Base-by-base conservation (phyloP, 805 yeast genomes). In the Metschnikowia lochheadii region DNA sequence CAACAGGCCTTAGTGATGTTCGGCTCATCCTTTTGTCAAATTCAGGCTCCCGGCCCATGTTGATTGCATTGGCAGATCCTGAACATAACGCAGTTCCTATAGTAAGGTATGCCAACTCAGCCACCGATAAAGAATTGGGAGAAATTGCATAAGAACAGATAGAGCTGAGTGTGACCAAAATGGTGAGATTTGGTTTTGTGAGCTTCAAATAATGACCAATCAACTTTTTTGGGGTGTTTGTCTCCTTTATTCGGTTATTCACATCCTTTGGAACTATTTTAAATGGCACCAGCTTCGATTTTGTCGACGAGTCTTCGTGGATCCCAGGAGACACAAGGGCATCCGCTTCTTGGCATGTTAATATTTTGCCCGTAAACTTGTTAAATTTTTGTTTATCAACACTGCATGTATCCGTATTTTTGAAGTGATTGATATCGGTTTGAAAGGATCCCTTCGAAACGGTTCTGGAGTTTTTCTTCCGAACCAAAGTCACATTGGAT, bases 1-100 rank as follows among this genome's bases (percentile, higher is more conserved):
- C 98, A 2, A 94, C 91, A 0, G 99, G 99, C 61, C 99, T 77
- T 5, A 84, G 79, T 8, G 86, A 81, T 0, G 99, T 94, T 63
- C 99, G 77, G 3, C 84, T 79, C 99, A 94, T 94, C 63, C 80
- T 78, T 43, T 80, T 77, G 63, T 94, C 99, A 63, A 83, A 94
- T 18, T 81, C 86, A 1, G 97, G 96, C 68, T 94, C 99, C 58
- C 99, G 76, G 1, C 90, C 98, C 96, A 91, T 92, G 63, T 94
- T 94, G 44, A 94, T 89, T 3, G 98, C 96, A 69, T 94, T 94
- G 2, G 99, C 99, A 2, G 97, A 84, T 10, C 96, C 95, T 0
- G 97, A 89, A 56, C 94, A 81, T 33, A 94, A 69, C 1, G 92
- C 81, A 0, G 97, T 94, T 14, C 99, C 99, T 0, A 78, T 67